Evolutionary conservation across 2,329 filamentous ascomycete species (phyloP).

Genomic region (Alternaria hordeiaustralica): DNA sequence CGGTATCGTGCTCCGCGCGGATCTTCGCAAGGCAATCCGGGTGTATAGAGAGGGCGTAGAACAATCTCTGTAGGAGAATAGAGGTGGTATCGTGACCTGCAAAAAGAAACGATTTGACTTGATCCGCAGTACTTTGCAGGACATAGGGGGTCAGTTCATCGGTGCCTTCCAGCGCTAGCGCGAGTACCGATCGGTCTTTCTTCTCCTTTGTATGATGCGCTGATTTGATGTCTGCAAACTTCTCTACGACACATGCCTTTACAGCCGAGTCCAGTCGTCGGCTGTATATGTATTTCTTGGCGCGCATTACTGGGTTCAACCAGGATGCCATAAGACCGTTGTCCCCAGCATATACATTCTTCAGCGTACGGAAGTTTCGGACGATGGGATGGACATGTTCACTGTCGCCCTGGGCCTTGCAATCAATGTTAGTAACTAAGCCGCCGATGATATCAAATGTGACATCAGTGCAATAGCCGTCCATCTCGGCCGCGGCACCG

Average conservation of each 20-base stretch:
- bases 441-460: conserved; percentile 48
- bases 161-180: conserved; percentile 41
- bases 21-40: conserved; percentile 42
- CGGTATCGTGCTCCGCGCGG: conserved; percentile 58
- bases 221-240: conserved; percentile 33
- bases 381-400: conserved; percentile 33
- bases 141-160: conserved; percentile 46
- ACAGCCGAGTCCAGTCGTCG: conserved; percentile 32
- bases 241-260: conserved; percentile 34
- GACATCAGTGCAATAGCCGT: conserved; percentile 38
- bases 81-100: conserved; percentile 57
- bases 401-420: conserved; percentile 34
- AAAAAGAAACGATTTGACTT: conserved; percentile 54
- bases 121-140: conserved; percentile 47
- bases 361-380: conserved; percentile 28
- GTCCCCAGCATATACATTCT: conserved; percentile 25
- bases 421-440: conserved; percentile 38
- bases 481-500: conserved; percentile 35
- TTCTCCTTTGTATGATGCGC: conserved; percentile 21
- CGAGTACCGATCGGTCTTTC: conserved; percentile 41
- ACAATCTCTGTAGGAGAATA: conserved; percentile 39
- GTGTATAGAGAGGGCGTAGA: conserved; percentile 42
- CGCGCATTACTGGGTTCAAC: conserved; percentile 27
- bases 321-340: conserved; percentile 29
- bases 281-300: conserved; percentile 29